Percentiles rank a stretch among this genome's conserved stretches.
Conservation (phyloP, 345 rosid species). For the Viola odorata region DNA sequence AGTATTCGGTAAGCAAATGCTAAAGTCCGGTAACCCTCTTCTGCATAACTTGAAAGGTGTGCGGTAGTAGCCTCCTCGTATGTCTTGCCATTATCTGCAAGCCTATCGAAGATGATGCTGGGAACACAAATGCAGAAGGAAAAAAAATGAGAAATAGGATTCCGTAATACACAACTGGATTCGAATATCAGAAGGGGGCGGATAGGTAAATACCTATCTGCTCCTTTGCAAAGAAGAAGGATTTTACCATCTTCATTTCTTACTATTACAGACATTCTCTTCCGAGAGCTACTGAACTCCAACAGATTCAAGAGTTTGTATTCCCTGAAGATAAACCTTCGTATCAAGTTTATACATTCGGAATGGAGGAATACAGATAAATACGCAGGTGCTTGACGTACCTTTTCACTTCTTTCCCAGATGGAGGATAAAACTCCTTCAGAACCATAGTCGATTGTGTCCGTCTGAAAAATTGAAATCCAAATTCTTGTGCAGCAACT, state of each 20-base stretch:
- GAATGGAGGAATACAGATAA: not conserved
- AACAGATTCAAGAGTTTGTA: constrained; percentile 61
- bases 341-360: not conserved
- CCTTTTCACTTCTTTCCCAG: constrained; percentile 47
- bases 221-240: constrained; percentile 76
- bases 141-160: not conserved
- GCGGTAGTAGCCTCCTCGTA: constrained; percentile 40
- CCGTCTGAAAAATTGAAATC: constrained; percentile 55
- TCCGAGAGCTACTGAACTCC: constrained; percentile 67
- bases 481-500: constrained; percentile 68
- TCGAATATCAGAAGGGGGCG: not conserved
- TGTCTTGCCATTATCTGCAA: constrained; percentile 52
- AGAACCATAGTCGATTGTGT: constrained; percentile 57
- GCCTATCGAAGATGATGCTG: constrained; percentile 71
- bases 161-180: not conserved
- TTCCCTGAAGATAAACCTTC: constrained; percentile 39
- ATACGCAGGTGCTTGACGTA: constrained; percentile 6
- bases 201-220: constrained; percentile 54
- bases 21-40: constrained; percentile 72
- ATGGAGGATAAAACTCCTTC: constrained; percentile 39
- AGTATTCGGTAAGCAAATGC: constrained; percentile 56
- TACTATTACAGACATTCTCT: constrained; percentile 81
- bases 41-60: constrained; percentile 57
- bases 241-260: constrained; percentile 56
- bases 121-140: not conserved